Base-by-base conservation (phyloP, 805 yeast genomes). In the Suhomyces sp. region DNA sequence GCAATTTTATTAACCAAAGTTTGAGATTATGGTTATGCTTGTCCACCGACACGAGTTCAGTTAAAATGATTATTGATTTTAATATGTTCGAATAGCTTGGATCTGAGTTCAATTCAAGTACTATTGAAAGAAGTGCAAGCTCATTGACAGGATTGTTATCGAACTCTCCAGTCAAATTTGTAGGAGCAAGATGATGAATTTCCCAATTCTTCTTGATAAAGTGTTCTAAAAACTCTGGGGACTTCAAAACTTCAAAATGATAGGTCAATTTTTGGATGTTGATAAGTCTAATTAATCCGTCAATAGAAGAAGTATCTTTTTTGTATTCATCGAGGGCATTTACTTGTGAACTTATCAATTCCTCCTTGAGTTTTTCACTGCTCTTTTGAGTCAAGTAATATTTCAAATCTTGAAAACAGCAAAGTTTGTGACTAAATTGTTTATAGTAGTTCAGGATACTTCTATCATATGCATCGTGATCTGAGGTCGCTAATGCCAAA, bases 141-240 rank as follows among this genome's bases (percentile, higher is more conserved):
- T 81, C 87, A 41, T 83, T 79, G 5, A 83, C 85, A 2, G 77
- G 54, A 43, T 81, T 83, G 53, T 82, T 83, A 53, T 88, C 96
- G 25, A 83, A 39, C 24, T 82, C 36, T 68, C 71, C 31, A 68
- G 63, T 50, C 9, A 13, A 75, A 5, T 44, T 43, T 18, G 50
- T 20, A 6, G 30, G 25, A 6, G 14, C 15, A 11, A 53, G 44
- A 11, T 60, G 56, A 51, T 72, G 81, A 19, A 43, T 29, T 5
- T 20, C 24, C 47, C 47, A 40, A 22, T 39, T 40, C 17, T 28
- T 36, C 11, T 21, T 30, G 20, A 32, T 30, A 27, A 25, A 32
- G 6, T 15, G 13, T 8, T 25, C 14, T 12, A 35, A 14, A 23
- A 30, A 35, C 12, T 38, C 38, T 7, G 28, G 29, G 8, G 31